Base-by-base conservation (phyloP, 257 asterid species). In the Solanum neorickii region DNA sequence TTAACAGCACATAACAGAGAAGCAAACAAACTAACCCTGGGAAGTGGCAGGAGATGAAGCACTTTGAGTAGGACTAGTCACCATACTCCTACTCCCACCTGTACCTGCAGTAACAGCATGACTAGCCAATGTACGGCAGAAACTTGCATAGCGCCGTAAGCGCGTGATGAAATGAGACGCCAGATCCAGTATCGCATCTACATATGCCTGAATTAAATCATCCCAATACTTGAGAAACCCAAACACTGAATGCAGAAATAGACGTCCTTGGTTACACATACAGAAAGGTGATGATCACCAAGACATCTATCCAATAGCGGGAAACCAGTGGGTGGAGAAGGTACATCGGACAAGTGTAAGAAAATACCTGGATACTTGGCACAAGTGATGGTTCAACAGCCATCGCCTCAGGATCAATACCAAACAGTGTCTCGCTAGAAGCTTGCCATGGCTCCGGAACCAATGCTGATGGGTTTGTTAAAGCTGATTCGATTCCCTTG, bases 141-240 rank as follows among this genome's bases (percentile, higher is more conserved):
- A 97, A 92, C 99, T 97, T 89, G 99, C 99, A 87, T 97, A 97
- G 87, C 99, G 98, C n/a, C 99, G 92, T 90, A 97, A 88, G 49
- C 99, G 96, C 12, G 99, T 97, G 91, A 97, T 96, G 89, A 97
- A 97, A 92, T 97, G 99, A 78, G 99, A 97, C 33, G 99, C 99
- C 69, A 97, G 92, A 94, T 97, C 99, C 75, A 97, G 99, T 76
- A 97, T 97, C 5, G 99, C 99, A 87, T 97, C 99, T 83, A 96
- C 99, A 89, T 96, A 97, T 68, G 98, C 99, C 99, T 97, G 94
- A 89, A 89, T 68, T 5, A 74, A 73, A 84, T 87, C 68, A 20
- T 39, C 33, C 72, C 16, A 87, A 75, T 16, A 74, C 52, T 88
- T 89, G 90, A 91, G 91, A 85, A 88, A 75, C 87, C 15, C 65